Evolutionary conservation across 2,329 filamentous ascomycete genomes (phyloP), one percentile per base, ranked within the genome.

Genomic region (Hypoxylon sp.): DNA sequence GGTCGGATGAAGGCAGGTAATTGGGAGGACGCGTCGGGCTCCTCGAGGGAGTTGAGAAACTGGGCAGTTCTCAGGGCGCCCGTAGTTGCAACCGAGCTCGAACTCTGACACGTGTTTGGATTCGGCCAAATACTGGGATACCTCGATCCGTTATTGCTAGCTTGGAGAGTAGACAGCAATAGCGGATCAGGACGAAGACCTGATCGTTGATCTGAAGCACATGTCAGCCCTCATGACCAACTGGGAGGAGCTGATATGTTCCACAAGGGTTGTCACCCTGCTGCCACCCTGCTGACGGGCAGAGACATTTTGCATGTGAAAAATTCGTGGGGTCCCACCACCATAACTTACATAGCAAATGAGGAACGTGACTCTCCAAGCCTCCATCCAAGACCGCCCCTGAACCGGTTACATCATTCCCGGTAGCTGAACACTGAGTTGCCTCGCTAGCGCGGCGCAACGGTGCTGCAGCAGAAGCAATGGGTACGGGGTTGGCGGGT

Each of bases 1-100:
- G 93, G 90, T 73, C 92, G 92, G 74, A 97, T 89, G 75, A 93
- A 97, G 30, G 80, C 79, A 36, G 88, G 88, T 20, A 89, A 79
- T 60, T 89, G 82, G 32, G 83, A 78, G 46, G 81, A 78, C 32
- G 74, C 77, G 70, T 83, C 82, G 62, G 82, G 78, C 68, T 81
- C 79, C 67, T 86, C 79, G 67, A 85, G 80, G 68, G 85, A 79
- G 69, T 75, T 80, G 59, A 82, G 77, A 61, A 82, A 80, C 67
- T 83, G 80, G 16, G 78, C 76, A 18, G 79, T 80, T 65, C 79
- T 80, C 40, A 73, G 61, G 46, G 80, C 76, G 55, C 78, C 76
- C 51, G 72, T 68, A 62, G 72, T 72, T 20, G 61, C 26, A 56
- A 46, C 60, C 48, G 70, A 58, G 49, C 38, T 68, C 18, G 67